Percentiles rank a stretch among this genome's conserved stretches.
These are phyloP conservation scores for Aleurites moluccanus DNA, from an alignment of 441 rosid genomes.

Conservation along the genomic window DNA sequence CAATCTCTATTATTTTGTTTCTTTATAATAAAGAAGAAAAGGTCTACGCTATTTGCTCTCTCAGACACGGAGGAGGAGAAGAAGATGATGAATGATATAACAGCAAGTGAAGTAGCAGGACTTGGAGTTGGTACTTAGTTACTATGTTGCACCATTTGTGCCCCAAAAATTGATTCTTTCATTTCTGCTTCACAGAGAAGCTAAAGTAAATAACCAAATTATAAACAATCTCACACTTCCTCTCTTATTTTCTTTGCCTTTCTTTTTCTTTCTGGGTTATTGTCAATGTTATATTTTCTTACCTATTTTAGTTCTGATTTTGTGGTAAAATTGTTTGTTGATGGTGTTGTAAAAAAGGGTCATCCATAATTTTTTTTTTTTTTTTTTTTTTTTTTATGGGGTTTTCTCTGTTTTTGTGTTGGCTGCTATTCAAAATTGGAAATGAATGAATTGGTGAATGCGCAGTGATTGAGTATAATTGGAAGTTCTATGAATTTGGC, in stretches of 20 bases:
- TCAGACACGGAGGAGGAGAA: neutral
- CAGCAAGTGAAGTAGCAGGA: conserved; percentile 77
- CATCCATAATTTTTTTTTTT: neutral
- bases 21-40: too few relatives aligned
- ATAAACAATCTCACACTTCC: neutral
- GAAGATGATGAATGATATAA: conserved; percentile 54
- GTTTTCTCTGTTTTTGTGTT: neutral
- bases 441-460: neutral
- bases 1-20: too few relatives aligned
- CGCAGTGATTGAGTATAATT: neutral
- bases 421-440: neutral
- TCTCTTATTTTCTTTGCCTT: neutral
- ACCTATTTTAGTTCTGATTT: neutral
- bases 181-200: conserved; percentile 81
- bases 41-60: neutral
- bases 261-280: neutral
- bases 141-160: conserved; percentile 63
- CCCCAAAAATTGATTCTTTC: conserved; percentile 75
- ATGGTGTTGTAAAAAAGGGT: neutral
- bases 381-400: neutral
- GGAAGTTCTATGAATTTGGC: neutral
- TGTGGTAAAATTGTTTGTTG: too few relatives aligned
- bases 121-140: conserved; percentile 26
- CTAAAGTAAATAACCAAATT: conserved; percentile 26
- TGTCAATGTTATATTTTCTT: neutral